Evolutionary conservation across 805 yeast species (phyloP), one percentile per base, ranked within the genome.

Genomic region (Yamadazyma scolyti): DNA sequence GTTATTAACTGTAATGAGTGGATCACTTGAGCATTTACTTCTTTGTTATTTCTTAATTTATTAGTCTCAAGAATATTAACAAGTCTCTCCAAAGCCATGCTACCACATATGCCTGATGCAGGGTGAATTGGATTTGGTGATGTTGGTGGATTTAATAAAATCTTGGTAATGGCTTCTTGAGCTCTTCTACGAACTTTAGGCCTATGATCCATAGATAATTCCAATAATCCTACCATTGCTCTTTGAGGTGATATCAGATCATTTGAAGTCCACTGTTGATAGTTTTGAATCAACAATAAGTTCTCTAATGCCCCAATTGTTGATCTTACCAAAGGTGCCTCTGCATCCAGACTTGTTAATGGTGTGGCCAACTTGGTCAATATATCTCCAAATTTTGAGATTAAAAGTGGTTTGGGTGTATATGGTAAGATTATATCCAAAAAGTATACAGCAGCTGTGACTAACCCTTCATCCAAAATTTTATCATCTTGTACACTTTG

Each of bases 141-240:
- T 0, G 82, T 70, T 8, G 96, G 94, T 3, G 84, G 81, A 39
- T 72, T 72, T 2, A 61, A 43, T 38, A 93, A 62, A 18, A 93
- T 64, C 3, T 66, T 71, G 28, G 70, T 61, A n/a, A 93, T 71
- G 2, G 97, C 84, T 36, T 93, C 98, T 48, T 80, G 82, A 1
- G 97, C 95, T 65, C 97, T 81, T 73, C 83, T 86, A 56, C 98
- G 77, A 9, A 93, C 95, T 49, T 93, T 93, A 21, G 98, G 98
- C 52, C 97, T 76, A 27, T 83, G 82, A 57, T 93, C 97, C 25
- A 85, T 61, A 0, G 90, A 76, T 39, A 87, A 68, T 53, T 84
- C 87, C 37, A 89, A 59, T 37, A 89, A 58, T 27, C 90, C 95
- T 23, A 73, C 71, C 36, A 88, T 61, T 25, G 93, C 96, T 67